phyloP scores from a whole-genome alignment of 2,329 filamentous ascomycete genomes.

The Pseudogymnoascus sp. region DNA sequence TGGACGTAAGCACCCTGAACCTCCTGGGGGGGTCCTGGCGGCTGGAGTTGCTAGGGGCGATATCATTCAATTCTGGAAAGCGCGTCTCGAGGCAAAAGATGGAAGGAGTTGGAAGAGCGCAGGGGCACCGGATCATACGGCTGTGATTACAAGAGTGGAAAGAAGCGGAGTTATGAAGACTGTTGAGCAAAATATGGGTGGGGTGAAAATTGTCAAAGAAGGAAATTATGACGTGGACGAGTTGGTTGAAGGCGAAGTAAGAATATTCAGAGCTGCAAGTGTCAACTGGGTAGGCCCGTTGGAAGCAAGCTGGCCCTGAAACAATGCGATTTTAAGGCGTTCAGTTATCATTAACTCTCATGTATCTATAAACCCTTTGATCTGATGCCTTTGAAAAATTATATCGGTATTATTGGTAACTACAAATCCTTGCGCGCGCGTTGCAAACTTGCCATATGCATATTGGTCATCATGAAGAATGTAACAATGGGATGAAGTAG shows the following conservation, averaged over 20 bases:
- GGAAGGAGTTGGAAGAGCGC: constrained; percentile 23
- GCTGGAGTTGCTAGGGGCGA: constrained; percentile 29
- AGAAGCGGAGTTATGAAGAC: constrained; percentile 24
- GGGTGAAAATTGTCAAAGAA: constrained; percentile 25
- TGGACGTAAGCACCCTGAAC: constrained; percentile 19
- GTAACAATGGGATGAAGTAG: neutral
- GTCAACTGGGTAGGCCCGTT: constrained; percentile 25
- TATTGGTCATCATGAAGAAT: neutral
- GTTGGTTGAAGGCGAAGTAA: constrained; percentile 27
- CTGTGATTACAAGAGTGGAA: constrained; percentile 26
- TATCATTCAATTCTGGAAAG: constrained; percentile 29
- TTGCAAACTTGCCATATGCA: neutral
- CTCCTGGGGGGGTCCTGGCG: constrained; percentile 20
- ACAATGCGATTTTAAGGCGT: neutral
- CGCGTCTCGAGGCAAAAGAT: constrained; percentile 24
- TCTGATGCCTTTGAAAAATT: neutral
- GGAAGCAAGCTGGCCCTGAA: constrained; percentile 22
- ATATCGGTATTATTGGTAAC: neutral
- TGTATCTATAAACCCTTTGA: neutral
- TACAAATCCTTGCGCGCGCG: too few species aligned
- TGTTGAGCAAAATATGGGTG: constrained; percentile 29
- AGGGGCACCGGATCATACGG: constrained; percentile 30
- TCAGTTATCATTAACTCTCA: neutral
- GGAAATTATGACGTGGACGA: constrained; percentile 26
- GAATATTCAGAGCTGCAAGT: constrained; percentile 27